phyloP scores from a whole-genome alignment of 75 land plant genomes.

The Cupressus sempervirens region DNA sequence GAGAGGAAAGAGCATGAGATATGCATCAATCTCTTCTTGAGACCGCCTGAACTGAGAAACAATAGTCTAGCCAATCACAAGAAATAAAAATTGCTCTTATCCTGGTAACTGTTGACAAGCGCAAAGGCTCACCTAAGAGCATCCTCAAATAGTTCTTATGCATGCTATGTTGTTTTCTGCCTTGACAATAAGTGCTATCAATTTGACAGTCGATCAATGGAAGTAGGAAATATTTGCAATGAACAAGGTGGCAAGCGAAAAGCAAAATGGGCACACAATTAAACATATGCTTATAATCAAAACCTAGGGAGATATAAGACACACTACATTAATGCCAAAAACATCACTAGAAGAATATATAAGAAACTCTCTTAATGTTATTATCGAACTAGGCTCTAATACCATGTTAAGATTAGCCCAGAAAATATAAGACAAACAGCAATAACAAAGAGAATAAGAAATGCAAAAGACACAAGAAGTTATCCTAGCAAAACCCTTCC shows the following conservation, averaged over 20 bases:
- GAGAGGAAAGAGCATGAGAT: slow-evolving; percentile 72
- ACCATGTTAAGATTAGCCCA: too few species aligned
- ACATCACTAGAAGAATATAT: too few species aligned
- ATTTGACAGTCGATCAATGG: slow-evolving; percentile 15
- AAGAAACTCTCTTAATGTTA: too few species aligned
- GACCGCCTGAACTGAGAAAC: slow-evolving; percentile 80
- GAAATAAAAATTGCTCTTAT: slow-evolving; percentile 80
- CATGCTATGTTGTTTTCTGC: slow-evolving; percentile 85
- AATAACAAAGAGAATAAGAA: too few species aligned
- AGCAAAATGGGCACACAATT: background rate
- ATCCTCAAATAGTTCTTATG: slow-evolving; percentile 88
- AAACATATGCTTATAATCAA: too few species aligned
- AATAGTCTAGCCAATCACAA: slow-evolving; percentile 94
- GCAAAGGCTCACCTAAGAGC: slow-evolving; percentile 65
- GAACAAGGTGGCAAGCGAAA: background rate
- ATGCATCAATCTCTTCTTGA: slow-evolving; percentile 85
- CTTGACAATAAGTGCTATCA: slow-evolving; percentile 63
- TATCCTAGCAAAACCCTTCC: too few species aligned
- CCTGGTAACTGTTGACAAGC: slow-evolving; percentile 80
- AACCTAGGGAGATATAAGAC: too few species aligned
- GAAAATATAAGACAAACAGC: too few species aligned
- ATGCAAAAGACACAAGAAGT: too few species aligned
- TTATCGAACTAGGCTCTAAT: too few species aligned
- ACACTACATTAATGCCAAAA: too few species aligned
- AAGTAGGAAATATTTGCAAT: background rate